A percentile compares a stretch with the other conserved stretches of the same genome.
These are phyloP conservation scores for Entonaema liquescens DNA, from an alignment of 495 filamentous ascomycete species.

Conservation along the genomic window DNA sequence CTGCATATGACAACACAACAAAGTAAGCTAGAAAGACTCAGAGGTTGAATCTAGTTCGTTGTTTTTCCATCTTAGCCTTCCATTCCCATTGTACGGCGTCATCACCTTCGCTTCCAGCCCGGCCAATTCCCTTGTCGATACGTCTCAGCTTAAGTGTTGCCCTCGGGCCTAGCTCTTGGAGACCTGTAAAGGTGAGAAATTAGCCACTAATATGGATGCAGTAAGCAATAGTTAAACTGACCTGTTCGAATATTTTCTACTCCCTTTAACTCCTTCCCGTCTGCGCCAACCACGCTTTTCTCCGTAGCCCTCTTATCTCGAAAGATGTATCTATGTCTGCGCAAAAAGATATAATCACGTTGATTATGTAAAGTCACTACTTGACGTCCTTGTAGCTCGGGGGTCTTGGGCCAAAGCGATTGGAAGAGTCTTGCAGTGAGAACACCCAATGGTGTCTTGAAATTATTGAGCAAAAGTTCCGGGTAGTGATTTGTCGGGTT, in stretches of 20 bases:
- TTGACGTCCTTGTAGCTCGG: slow-evolving; percentile 83
- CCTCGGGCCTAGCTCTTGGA: slow-evolving; percentile 43
- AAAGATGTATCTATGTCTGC: slow-evolving; percentile 91
- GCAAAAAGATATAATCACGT: slow-evolving; percentile 93
- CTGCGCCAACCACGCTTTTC: slow-evolving; percentile 82
- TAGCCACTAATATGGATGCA: not conserved
- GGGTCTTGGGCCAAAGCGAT: slow-evolving; percentile 80
- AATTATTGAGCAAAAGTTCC: slow-evolving; percentile 94
- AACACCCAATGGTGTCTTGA: slow-evolving; percentile 90
- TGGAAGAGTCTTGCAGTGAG: slow-evolving; percentile 88
- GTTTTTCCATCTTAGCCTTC: slow-evolving; percentile 92
- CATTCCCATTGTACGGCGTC: slow-evolving; percentile 85
- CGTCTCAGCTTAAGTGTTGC: slow-evolving; percentile 68
- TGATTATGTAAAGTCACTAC: slow-evolving; percentile 92
- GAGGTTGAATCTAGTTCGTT: slow-evolving; percentile 90
- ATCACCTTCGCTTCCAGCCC: slow-evolving; percentile 75
- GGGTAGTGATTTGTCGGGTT: slow-evolving; percentile 88
- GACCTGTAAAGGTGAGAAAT: slow-evolving; percentile 28
- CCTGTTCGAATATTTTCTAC: slow-evolving; percentile 84
- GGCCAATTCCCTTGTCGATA: slow-evolving; percentile 88
- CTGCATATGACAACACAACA: not conserved
- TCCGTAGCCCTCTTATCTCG: slow-evolving; percentile 84
- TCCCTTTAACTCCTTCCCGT: slow-evolving; percentile 86
- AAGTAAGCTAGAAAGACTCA: slow-evolving; percentile 48
- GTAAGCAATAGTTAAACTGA: slow-evolving; percentile 17